Evolutionary conservation across 176 grass and related monocot species (phyloP), one percentile per base, ranked within the genome.

Genomic region (Carex kokanica): DNA sequence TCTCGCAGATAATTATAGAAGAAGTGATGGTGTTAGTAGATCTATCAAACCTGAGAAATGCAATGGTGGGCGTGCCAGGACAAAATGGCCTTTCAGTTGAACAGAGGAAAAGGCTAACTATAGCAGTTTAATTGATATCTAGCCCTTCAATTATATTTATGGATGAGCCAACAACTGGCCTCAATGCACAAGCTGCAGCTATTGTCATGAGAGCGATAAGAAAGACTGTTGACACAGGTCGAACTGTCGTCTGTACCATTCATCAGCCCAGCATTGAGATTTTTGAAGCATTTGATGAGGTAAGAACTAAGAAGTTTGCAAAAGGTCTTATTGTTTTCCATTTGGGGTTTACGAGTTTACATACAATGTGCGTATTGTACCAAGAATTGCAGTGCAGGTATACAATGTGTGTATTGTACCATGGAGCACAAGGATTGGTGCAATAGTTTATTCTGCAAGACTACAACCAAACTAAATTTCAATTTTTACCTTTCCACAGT

Each of bases 211-310:
- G 91, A 87, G 87, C 94, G 77, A 81, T 97, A 51, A 86, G 94
- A 87, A 97, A 97, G 74, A 97, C 94, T 38, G 94, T 97, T 62
- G 94, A 97, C 84, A 94, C 94, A 71, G 94, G 94, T 59, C 89
- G 94, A 58, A 97, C 94, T 84, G 91, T 97, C 61, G 89, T 97
- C 54, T 93, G 91, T 84, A 97, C 94, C 72, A 97, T 97, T 84
- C 94, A 97, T 97, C 94, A 97, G 66, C 94, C 91, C 82, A 97
- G 91, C 86, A 93, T 91, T 58, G 94, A 88, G 79, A 97, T 97
- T 87, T 97, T 94, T 86, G 94, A 97, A 93, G 90, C 94, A 87
- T 97, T 97, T 86, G 94, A 97, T 75, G 94, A 97, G 94, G 94
- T 97, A 97, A 20, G 6, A 56, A 20, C n/a, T n/a, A n/a, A n/a